A percentile compares a stretch with the other conserved stretches of the same genome.
Conservation (phyloP, 2,329 filamentous ascomycete genomes). For the Orbilia ellipsospora region DNA sequence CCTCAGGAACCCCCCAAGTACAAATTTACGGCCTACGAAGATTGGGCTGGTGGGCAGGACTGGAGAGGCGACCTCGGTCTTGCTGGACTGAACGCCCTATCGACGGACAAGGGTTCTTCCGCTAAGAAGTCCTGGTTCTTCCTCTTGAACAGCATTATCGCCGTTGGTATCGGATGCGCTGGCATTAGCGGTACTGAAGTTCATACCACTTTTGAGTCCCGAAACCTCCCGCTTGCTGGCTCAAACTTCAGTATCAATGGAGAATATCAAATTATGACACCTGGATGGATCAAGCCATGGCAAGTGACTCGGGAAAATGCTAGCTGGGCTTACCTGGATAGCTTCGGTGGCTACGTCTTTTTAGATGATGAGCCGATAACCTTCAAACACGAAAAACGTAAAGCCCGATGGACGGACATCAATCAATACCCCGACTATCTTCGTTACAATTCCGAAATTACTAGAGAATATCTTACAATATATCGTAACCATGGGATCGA, state of each 20-base stretch:
- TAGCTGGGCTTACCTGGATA: slow-evolving; percentile 54
- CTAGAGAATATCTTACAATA: slow-evolving; percentile 54
- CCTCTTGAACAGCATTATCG: slow-evolving; percentile 54
- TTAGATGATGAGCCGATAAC: slow-evolving; percentile 44
- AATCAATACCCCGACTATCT: slow-evolving; percentile 55
- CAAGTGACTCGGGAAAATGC: slow-evolving; percentile 27
- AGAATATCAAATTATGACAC: slow-evolving; percentile 31
- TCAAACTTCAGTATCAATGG: slow-evolving; percentile 52
- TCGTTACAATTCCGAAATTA: slow-evolving; percentile 35
- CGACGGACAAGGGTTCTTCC: slow-evolving; percentile 46
- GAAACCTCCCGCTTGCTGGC: slow-evolving; percentile 39
- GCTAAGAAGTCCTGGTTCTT: slow-evolving; percentile 56
- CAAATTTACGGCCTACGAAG: slow-evolving; percentile 47
- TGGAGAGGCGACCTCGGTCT: slow-evolving; percentile 48
- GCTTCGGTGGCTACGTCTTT: slow-evolving; percentile 54
- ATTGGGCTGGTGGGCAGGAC: slow-evolving; percentile 55
- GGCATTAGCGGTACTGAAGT: slow-evolving; percentile 44
- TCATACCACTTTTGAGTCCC: slow-evolving; percentile 51
- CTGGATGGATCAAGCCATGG: slow-evolving; percentile 50
- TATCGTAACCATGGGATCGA: slow-evolving; percentile 53
- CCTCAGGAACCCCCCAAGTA: slow-evolving; percentile 35
- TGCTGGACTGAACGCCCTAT: slow-evolving; percentile 53
- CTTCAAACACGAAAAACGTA: slow-evolving; percentile 49
- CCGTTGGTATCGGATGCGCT: slow-evolving; percentile 46
- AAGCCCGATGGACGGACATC: slow-evolving; percentile 55